Evolutionary conservation across 805 yeast species (phyloP).

Genomic region (Wickerhamiella galacta): DNA sequence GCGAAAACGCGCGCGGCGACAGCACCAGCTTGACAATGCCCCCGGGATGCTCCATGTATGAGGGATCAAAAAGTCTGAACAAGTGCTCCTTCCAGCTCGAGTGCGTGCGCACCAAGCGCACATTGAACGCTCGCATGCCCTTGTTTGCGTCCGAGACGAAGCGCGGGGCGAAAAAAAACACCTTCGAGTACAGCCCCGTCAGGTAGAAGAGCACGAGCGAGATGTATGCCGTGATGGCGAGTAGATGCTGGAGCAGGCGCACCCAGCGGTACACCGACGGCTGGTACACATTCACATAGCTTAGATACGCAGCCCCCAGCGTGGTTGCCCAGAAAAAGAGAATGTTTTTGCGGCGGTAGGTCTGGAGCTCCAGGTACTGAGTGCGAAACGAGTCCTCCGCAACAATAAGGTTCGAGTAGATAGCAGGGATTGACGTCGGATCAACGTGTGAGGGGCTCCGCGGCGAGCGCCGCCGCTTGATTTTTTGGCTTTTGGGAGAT

Average conservation of each 20-base stretch:
- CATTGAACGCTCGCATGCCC: conserved; percentile 70
- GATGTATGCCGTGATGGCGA: conserved; percentile 43
- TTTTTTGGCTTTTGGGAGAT: not conserved
- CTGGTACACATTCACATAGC: conserved; percentile 17
- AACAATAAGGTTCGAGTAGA: conserved; percentile 42
- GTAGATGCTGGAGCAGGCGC: conserved; percentile 21
- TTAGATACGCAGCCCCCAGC: conserved; percentile 17
- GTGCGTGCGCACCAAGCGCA: conserved; percentile 37
- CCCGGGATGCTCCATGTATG: conserved; percentile 27
- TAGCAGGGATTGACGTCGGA: conserved; percentile 29
- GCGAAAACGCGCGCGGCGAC: conserved; percentile 64
- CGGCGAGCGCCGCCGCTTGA: not conserved
- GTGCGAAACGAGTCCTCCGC: conserved; percentile 72
- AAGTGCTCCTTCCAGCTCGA: conserved; percentile 17
- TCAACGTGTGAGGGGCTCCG: not conserved
- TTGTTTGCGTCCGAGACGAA: conserved; percentile 74
- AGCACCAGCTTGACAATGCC: conserved; percentile 69
- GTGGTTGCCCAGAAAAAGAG: conserved; percentile 27
- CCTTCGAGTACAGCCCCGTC: conserved; percentile 78
- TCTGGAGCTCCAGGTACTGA: conserved; percentile 59
- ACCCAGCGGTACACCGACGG: conserved; percentile 25
- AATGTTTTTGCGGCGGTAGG: conserved; percentile 45
- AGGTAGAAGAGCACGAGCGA: conserved; percentile 64
- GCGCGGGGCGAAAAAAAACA: conserved; percentile 65
- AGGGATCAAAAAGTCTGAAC: conserved; percentile 17